Base-by-base conservation (phyloP, 108 stramenopile species). In the Schizochytrium sp. region DNA sequence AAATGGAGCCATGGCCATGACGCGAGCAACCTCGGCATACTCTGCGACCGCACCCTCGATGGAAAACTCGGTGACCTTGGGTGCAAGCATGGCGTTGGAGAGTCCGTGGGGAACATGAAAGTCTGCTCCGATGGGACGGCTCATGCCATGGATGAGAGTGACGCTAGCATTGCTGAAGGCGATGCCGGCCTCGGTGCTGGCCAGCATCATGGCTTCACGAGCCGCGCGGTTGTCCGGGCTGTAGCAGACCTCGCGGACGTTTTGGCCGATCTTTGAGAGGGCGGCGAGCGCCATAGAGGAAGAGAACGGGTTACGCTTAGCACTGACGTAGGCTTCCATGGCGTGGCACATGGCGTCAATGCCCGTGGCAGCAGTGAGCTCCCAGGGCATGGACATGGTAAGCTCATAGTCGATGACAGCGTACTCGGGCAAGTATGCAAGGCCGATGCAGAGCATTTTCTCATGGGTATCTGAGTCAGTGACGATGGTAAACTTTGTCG, bases 161-260 rank as follows among this genome's bases (percentile, higher is more conserved):
- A 94, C 94, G 5, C 93, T 92, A 23, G 94, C 92, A 88, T 94
- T 94, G 8, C 93, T 92, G 69, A 94, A 94, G 23, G 93, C 94
- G 71, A 94, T 91, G 6, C 94, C 94, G 5, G 94, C 94, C 34
- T 91, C 91, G 57, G 93, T 92, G 16, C 91, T 87, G 16, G 93
- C 94, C 58, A 94, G 69, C 57, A 93, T 88, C 92, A 94, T 93
- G 87, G 92, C 92, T 19, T 87, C 72, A 55, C 94, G 90, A 41
- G 93, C 93, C 58, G 93, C 92, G 45, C 91, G 91, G 87, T 94
- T 90, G 21, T 71, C 90, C 28, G 92, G 88, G 69, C 93, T 87
- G 34, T 21, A 47, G 93, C 60, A 88, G 90, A 92, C 29, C 90
- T 60, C 43, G 90, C 91, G 72, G 91, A 88, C 41, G 92, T 93